Conservation (phyloP, 2,329 filamentous ascomycete species). For the Ceratocystis ficicola region DNA sequence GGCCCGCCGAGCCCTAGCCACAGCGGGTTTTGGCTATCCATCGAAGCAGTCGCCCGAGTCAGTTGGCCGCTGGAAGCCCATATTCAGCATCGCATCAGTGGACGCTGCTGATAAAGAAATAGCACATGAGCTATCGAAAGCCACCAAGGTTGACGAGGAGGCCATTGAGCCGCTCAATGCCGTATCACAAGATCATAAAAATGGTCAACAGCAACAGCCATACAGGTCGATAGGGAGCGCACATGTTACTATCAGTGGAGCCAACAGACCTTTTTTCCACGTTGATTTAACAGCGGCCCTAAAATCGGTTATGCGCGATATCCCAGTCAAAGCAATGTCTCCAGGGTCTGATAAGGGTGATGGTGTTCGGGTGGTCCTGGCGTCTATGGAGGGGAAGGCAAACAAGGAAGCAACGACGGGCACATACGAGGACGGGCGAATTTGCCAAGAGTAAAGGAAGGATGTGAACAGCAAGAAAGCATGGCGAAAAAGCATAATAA, state of each 20-base stretch:
- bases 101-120: constrained; percentile 20
- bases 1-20: constrained; percentile 44
- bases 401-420: neutral
- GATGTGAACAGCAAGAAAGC: neutral
- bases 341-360: constrained; percentile 10
- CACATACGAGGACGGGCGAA: neutral
- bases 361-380: constrained; percentile 4
- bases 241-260: constrained; percentile 29
- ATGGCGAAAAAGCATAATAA: neutral
- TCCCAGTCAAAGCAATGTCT: neutral
- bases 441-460: neutral
- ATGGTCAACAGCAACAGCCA: constrained; percentile 15
- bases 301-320: constrained; percentile 27
- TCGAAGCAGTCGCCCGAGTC: constrained; percentile 26
- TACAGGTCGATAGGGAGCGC: neutral
- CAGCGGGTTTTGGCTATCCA: constrained; percentile 44
- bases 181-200: constrained; percentile 23
- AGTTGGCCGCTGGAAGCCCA: constrained; percentile 28
- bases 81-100: constrained; percentile 29
- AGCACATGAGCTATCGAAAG: neutral
- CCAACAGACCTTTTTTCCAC: constrained; percentile 40
- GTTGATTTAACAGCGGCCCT: constrained; percentile 36
- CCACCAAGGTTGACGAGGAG: constrained; percentile 14
- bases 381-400: neutral
- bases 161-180: neutral